Percentiles rank a stretch among this genome's conserved stretches.
These are phyloP conservation scores for Trametes villosa DNA, from an alignment of 768 basidiomycete species.

Conservation along the genomic window DNA sequence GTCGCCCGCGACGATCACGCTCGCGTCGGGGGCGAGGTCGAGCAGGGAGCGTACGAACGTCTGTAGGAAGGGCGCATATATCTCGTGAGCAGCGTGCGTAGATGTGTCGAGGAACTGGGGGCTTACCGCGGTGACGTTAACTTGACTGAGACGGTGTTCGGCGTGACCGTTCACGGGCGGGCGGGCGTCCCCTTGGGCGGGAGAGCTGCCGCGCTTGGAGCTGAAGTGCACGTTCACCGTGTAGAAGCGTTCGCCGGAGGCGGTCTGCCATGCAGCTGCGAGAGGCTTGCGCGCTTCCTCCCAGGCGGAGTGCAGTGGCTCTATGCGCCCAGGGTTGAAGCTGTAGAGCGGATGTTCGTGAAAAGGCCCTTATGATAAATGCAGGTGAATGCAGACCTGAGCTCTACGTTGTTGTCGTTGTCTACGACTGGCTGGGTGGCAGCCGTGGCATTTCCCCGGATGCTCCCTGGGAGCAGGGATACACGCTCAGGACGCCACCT, in stretches of 20 bases:
- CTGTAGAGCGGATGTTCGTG: constrained; percentile 36
- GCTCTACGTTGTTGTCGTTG: constrained; percentile 37
- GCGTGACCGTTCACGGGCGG: constrained; percentile 60
- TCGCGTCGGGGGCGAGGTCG: constrained; percentile 45
- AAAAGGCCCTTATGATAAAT: not conserved
- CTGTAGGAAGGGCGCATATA: constrained; percentile 33
- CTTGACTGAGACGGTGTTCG: constrained; percentile 53
- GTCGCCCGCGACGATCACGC: constrained; percentile 60
- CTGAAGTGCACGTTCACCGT: constrained; percentile 65
- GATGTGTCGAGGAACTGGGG: not conserved
- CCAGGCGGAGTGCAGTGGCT: constrained; percentile 61
- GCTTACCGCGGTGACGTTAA: constrained; percentile 53
- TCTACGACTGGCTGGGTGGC: constrained; percentile 43
- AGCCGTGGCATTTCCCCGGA: constrained; percentile 54
- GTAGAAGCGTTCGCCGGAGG: constrained; percentile 49
- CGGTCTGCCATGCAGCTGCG: constrained; percentile 58
- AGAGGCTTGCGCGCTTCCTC: constrained; percentile 60
- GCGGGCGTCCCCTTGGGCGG: constrained; percentile 57
- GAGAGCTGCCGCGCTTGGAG: constrained; percentile 60
- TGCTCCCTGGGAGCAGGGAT: constrained; percentile 47
- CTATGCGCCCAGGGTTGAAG: constrained; percentile 65
- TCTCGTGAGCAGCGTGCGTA: not conserved
- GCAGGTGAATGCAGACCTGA: constrained; percentile 42
- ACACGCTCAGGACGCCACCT: constrained; percentile 55
- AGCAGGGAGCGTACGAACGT: constrained; percentile 53